Percentiles rank a stretch among this genome's conserved stretches.
Conservation (phyloP, 2,329 filamentous ascomycete genomes). For the Diaporthe sp. region DNA sequence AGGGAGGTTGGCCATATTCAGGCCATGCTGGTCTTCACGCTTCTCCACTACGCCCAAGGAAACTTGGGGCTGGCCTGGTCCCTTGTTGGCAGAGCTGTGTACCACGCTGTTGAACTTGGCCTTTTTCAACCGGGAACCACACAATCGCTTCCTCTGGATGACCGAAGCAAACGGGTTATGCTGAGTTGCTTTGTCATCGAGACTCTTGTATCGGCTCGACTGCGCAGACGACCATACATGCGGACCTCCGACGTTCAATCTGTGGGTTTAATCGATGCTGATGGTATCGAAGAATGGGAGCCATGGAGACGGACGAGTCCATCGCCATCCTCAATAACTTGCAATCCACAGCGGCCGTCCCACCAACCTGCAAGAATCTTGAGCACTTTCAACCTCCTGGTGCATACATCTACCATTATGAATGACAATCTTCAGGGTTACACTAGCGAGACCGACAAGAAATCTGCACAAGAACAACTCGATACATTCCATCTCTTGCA, state of each 20-base stretch:
- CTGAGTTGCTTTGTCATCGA: slow-evolving; percentile 11
- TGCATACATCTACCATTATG: neutral
- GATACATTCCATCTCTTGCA: neutral
- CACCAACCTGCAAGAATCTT: neutral
- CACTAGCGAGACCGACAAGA: neutral
- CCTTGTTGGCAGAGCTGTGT: slow-evolving; percentile 2
- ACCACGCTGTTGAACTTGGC: slow-evolving; percentile 4
- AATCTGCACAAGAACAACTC: neutral
- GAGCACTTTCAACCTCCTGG: slow-evolving; percentile 12
- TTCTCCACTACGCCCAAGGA: slow-evolving; percentile 3
- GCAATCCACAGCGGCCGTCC: neutral
- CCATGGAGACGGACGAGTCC: neutral
- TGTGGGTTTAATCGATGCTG: neutral
- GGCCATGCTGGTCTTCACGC: slow-evolving; percentile 1
- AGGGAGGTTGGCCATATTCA: neutral
- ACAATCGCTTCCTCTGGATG: neutral
- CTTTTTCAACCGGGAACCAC: neutral
- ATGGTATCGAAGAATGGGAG: slow-evolving; percentile 10
- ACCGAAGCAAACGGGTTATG: neutral
- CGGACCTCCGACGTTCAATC: neutral
- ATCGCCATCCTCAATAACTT: neutral
- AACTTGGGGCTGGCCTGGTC: neutral
- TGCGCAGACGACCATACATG: neutral
- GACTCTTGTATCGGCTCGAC: neutral
- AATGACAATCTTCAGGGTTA: neutral